These are phyloP conservation scores for Mucor mucedo DNA, from an alignment of 371 early-diverging fungal genomes.

Conservation along the genomic window DNA sequence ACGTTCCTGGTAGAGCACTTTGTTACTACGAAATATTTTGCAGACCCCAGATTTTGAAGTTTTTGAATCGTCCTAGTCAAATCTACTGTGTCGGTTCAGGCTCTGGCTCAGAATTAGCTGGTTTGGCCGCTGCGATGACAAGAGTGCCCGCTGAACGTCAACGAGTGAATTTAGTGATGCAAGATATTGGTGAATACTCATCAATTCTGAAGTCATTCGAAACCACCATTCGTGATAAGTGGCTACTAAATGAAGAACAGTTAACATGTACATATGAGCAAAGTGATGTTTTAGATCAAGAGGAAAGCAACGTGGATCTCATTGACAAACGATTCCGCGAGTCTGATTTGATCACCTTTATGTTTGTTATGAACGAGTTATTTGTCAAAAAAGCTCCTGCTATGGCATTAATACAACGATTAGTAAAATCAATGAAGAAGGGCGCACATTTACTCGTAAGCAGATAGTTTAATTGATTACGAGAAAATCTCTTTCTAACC, in stretches of 20 bases:
- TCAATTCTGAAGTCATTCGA: constrained; percentile 42
- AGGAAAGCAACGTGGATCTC: constrained; percentile 2
- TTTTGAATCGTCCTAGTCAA: constrained; percentile 45
- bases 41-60: constrained; percentile 55
- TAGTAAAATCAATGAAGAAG: constrained; percentile 68
- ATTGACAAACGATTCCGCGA: constrained; percentile 52
- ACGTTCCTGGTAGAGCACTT: constrained; percentile 85
- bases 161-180: constrained; percentile 59
- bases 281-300: constrained; percentile 52
- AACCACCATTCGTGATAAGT: constrained; percentile 32
- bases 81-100: constrained; percentile 85
- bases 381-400: constrained; percentile 80
- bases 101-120: constrained; percentile 85
- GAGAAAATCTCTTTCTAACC: no score
- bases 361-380: constrained; percentile 92
- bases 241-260: constrained; percentile 40
- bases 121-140: constrained; percentile 78
- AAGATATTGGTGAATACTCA: constrained; percentile 77
- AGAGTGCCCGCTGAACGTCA: constrained; percentile 54
- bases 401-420: constrained; percentile 72
- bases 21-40: constrained; percentile 83
- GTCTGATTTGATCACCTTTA: constrained; percentile 80
- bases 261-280: constrained; percentile 44
- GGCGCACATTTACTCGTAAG: constrained; percentile 77
- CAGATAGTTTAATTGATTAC: neutral